Conservation (phyloP, 1,284 basidiomycete genomes). For the Pterula multifida region DNA sequence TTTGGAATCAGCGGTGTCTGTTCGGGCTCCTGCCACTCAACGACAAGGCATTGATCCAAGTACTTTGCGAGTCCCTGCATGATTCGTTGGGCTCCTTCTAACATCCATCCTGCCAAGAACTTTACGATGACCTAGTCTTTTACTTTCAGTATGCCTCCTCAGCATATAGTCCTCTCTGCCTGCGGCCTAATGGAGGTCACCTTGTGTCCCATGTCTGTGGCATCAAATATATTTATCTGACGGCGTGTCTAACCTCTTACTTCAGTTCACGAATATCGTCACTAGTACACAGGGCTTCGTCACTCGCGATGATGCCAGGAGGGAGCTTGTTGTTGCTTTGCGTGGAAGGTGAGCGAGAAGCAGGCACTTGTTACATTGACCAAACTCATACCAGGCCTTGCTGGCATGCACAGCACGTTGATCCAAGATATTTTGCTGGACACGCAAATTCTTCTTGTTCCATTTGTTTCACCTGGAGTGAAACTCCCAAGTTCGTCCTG, state of each 20-base stretch:
- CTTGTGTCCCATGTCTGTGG: slow-evolving; percentile 11
- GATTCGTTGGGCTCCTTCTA: too few species aligned
- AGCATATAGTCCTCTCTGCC: slow-evolving; percentile 11
- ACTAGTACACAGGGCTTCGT: slow-evolving; percentile 19
- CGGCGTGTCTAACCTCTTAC: not conserved
- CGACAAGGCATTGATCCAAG: not conserved
- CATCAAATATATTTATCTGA: not conserved
- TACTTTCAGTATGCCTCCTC: slow-evolving; percentile 19
- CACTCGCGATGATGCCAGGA: slow-evolving; percentile 17
- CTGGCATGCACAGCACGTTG: slow-evolving; percentile 16
- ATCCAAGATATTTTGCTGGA: slow-evolving; percentile 25
- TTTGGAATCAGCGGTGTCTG: not conserved
- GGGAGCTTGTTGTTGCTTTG: slow-evolving; percentile 19
- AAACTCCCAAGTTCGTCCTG: slow-evolving; percentile 20
- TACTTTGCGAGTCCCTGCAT: too few species aligned
- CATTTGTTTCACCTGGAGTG: slow-evolving; percentile 23
- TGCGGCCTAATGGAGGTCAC: slow-evolving; percentile 11
- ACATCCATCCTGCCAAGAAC: slow-evolving; percentile 4
- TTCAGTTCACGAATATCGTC: slow-evolving; percentile 8
- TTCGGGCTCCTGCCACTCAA: not conserved
- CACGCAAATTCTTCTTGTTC: slow-evolving; percentile 21
- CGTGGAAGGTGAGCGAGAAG: slow-evolving; percentile 16
- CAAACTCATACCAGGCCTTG: too few species aligned
- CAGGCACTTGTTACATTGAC: not conserved
- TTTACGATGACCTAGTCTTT: slow-evolving; percentile 16